Conservation (phyloP, 2,329 filamentous ascomycete genomes). For the Periconia sp. region DNA sequence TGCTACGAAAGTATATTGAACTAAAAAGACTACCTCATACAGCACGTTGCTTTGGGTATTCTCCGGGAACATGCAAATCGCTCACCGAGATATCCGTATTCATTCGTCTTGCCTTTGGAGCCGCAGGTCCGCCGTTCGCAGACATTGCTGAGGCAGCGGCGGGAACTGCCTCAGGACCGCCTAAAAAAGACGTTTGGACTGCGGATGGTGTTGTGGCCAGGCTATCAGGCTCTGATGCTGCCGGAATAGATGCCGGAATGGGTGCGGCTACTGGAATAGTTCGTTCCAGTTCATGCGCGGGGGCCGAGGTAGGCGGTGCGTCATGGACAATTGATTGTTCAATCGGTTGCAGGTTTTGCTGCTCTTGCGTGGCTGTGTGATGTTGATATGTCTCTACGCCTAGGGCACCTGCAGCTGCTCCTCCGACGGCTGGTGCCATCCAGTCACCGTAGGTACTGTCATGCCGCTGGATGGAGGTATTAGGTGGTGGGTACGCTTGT, state of each 20-base stretch:
- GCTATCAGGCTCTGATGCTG: conserved; percentile 14
- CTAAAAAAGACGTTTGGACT: conserved; percentile 39
- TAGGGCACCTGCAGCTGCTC: conserved; percentile 49
- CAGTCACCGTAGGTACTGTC: conserved; percentile 59
- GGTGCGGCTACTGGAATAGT: conserved; percentile 5
- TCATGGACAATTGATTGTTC: not conserved
- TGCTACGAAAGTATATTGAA: not conserved
- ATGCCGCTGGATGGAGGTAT: conserved; percentile 31
- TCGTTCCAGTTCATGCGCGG: conserved; percentile 1
- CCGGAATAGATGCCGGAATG: conserved; percentile 9
- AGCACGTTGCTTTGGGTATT: conserved; percentile 62
- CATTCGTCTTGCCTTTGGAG: conserved; percentile 55
- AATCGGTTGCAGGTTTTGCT: conserved; percentile 1
- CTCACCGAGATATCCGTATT: conserved; percentile 61
- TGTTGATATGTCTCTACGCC: conserved; percentile 42
- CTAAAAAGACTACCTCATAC: not conserved
- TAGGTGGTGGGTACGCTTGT: conserved; percentile 18
- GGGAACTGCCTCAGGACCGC: conserved; percentile 31
- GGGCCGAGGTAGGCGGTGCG: not conserved
- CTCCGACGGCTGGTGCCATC: conserved; percentile 59
- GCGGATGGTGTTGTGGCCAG: conserved; percentile 23
- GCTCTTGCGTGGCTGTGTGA: too few species aligned
- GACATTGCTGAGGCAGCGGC: conserved; percentile 30
- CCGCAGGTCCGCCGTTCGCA: conserved; percentile 45
- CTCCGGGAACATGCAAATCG: conserved; percentile 72